Percentiles rank a stretch among this genome's conserved stretches.
These are phyloP conservation scores for Globisporangium lucens DNA, from an alignment of 352 stramenopile species.

Conservation along the genomic window DNA sequence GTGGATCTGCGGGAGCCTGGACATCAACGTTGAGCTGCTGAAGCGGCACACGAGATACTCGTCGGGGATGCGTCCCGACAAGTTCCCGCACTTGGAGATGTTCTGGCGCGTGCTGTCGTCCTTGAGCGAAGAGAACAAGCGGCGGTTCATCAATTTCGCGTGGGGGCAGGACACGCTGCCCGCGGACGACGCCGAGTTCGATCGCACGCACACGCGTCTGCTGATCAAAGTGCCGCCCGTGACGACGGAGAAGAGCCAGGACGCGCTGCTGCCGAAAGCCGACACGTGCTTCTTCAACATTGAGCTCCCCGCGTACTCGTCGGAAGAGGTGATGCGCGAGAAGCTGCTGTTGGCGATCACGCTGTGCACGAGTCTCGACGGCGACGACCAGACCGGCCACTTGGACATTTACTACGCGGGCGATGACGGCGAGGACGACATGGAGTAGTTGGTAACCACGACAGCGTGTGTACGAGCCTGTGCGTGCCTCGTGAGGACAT, in stretches of 20 bases:
- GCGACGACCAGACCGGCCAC: constrained; percentile 63
- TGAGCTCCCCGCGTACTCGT: constrained; percentile 75
- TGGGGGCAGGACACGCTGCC: constrained; percentile 82
- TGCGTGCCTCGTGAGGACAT: no score
- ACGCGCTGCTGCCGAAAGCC: constrained; percentile 65
- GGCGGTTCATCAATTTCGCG: constrained; percentile 82
- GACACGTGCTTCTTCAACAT: constrained; percentile 89
- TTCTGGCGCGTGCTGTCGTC: constrained; percentile 67
- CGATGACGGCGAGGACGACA: constrained; percentile 53
- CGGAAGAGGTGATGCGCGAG: constrained; percentile 59
- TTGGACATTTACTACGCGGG: constrained; percentile 72
- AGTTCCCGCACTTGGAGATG: constrained; percentile 67
- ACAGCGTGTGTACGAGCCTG: neutral
- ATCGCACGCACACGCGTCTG: constrained; percentile 68
- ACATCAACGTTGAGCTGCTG: constrained; percentile 68
- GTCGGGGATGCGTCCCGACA: constrained; percentile 68
- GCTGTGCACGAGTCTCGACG: constrained; percentile 80
- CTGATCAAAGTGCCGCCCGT: constrained; percentile 63
- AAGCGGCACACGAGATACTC: constrained; percentile 82
- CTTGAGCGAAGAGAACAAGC: constrained; percentile 76
- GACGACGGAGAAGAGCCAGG: constrained; percentile 35
- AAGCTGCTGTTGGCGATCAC: constrained; percentile 74
- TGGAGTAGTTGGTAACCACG: constrained; percentile 29
- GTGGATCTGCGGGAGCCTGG: constrained; percentile 74
- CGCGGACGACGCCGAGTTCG: constrained; percentile 75